phyloP scores from a whole-genome alignment of 139 green algal genomes.

The Coccomyxa sp. region DNA sequence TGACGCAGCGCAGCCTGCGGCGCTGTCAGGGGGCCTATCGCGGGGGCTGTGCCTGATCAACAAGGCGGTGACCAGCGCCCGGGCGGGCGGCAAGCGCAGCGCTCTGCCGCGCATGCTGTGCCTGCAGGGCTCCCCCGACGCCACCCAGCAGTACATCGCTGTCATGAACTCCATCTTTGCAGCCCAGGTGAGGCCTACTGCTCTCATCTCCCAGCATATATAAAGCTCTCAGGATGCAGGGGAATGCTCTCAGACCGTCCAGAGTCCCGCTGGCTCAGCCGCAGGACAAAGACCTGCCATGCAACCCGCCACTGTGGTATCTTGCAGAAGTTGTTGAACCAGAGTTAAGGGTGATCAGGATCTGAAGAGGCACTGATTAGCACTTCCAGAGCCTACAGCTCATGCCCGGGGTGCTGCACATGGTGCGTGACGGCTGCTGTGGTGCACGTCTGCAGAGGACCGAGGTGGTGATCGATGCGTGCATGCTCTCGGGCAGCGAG shows the following conservation, averaged over 20 bases:
- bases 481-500: conserved; percentile 48
- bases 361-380: too few relatives aligned
- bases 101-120: conserved; percentile 39
- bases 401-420: too few relatives aligned
- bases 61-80: not conserved
- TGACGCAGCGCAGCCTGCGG: not conserved
- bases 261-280: too few relatives aligned
- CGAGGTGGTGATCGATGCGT: conserved; percentile 58
- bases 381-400: too few relatives aligned
- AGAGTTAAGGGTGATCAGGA: too few relatives aligned
- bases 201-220: too few relatives aligned
- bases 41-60: conserved; percentile 27
- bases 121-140: conserved; percentile 42
- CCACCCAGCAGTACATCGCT: conserved; percentile 57
- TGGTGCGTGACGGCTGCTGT: too few relatives aligned
- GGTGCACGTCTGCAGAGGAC: conserved; percentile 23
- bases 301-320: too few relatives aligned
- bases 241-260: too few relatives aligned
- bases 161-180: conserved; percentile 76
- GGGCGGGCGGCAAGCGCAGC: not conserved
- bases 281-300: too few relatives aligned
- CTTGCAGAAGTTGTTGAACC: too few relatives aligned
- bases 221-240: too few relatives aligned
- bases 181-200: conserved; percentile 51
- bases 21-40: conserved; percentile 19